phyloP scores from a whole-genome alignment of 176 grass and related monocot species.

The Puccinellia tenuiflora region DNA sequence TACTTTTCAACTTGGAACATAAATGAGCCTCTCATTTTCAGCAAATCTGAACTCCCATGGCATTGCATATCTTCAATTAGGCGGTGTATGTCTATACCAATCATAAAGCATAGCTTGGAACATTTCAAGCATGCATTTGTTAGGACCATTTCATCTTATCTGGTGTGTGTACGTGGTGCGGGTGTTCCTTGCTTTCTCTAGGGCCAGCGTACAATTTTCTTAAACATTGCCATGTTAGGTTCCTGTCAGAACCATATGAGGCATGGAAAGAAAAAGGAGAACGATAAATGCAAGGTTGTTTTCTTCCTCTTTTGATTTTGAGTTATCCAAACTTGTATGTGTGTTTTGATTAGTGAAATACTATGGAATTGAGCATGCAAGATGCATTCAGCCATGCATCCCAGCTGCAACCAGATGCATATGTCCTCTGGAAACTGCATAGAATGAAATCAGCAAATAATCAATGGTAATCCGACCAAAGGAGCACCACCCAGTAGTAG shows the following conservation, averaged over 20 bases:
- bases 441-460: neutral
- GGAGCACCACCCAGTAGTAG: neutral
- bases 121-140: slow-evolving; percentile 8
- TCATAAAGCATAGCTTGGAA: slow-evolving; percentile 23
- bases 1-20: slow-evolving; percentile 12
- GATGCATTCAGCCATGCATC: neutral
- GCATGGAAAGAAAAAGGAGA: neutral
- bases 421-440: neutral
- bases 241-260: slow-evolving; percentile 22
- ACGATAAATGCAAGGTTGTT: slow-evolving; percentile 12
- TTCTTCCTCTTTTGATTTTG: slow-evolving; percentile 14
- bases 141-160: slow-evolving; percentile 36
- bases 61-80: slow-evolving; percentile 37
- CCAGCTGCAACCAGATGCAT: neutral
- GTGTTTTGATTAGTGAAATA: neutral
- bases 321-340: neutral
- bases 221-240: slow-evolving; percentile 37
- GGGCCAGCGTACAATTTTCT: slow-evolving; percentile 22
- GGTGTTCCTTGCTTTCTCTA: slow-evolving; percentile 27
- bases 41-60: slow-evolving; percentile 29
- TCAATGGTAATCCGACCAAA: neutral
- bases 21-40: slow-evolving; percentile 20
- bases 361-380: no score
- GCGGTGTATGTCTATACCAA: neutral
- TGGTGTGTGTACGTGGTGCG: neutral